Evolutionary conservation across 2,329 filamentous ascomycete species (phyloP).

Genomic region (Epichloe sylvatica): DNA sequence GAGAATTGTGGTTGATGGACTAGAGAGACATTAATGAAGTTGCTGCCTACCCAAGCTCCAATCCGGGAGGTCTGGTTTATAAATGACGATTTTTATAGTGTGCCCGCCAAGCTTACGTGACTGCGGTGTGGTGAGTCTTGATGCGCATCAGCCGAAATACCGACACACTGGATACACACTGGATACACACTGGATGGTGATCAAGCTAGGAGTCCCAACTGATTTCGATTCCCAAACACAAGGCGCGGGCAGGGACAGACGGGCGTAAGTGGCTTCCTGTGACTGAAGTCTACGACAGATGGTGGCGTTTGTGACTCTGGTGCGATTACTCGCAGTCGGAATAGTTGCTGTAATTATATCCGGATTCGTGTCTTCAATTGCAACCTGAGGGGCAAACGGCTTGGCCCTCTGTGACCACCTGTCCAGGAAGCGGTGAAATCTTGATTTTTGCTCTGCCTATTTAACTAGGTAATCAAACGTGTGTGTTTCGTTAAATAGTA

Average conservation of each 20-base stretch:
- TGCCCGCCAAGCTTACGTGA: not conserved
- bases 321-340: no score
- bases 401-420: no score
- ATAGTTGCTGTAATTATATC: no score
- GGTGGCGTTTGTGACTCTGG: not conserved
- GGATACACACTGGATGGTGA: not conserved
- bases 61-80: not conserved
- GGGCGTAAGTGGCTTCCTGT: no score
- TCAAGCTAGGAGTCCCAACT: not conserved
- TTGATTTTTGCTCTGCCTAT: no score
- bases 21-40: not conserved
- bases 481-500: no score
- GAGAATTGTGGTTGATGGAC: not conserved
- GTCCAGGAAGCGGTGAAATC: no score
- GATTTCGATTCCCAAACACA: not conserved
- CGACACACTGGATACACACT: not conserved
- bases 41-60: not conserved
- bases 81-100: not conserved
- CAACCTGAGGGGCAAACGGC: no score
- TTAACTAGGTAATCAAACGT: no score
- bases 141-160: not conserved
- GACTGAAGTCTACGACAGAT: not conserved
- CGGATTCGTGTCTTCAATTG: no score
- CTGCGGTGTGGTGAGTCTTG: not conserved
- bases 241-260: not conserved